Conservation (phyloP, 2,329 filamentous ascomycete species). For the Calonectria fujianensis region DNA sequence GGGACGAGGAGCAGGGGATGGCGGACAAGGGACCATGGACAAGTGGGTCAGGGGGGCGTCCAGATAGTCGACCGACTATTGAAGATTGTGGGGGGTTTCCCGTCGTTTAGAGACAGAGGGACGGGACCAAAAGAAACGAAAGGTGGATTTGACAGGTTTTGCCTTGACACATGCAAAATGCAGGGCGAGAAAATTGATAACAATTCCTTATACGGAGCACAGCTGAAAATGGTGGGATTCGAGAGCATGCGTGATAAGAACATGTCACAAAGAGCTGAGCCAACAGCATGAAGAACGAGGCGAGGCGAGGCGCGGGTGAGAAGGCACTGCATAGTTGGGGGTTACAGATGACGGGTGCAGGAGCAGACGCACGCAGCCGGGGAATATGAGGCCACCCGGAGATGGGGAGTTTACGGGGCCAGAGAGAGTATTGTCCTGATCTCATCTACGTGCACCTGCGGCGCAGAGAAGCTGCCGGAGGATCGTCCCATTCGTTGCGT, state of each 20-base stretch:
- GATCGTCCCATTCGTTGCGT: conserved; percentile 6
- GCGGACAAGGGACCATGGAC: not conserved
- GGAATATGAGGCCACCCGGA: not conserved
- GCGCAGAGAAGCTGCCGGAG: not conserved
- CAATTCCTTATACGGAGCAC: not conserved
- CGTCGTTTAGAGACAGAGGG: not conserved
- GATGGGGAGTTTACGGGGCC: not conserved
- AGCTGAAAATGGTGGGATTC: conserved; percentile 2
- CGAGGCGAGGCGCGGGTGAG: not conserved
- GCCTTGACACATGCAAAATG: conserved; percentile 3
- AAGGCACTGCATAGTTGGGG: not conserved
- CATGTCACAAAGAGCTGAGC: conserved; percentile 12
- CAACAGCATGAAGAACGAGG: not conserved
- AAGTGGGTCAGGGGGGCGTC: conserved; percentile 16
- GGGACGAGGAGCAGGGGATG: conserved; percentile 16
- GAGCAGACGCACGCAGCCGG: not conserved
- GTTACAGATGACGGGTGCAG: not conserved
- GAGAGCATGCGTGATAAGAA: not conserved
- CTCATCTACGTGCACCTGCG: not conserved
- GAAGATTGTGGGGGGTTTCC: conserved; percentile 12
- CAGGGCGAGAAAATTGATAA: conserved; percentile 6
- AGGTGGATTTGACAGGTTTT: conserved; percentile 3
- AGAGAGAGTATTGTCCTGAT: not conserved
- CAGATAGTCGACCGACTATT: conserved; percentile 4
- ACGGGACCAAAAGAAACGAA: conserved; percentile 16